These are phyloP conservation scores for Amanita pseudoporphyria DNA, from an alignment of 768 basidiomycete genomes.

Conservation along the genomic window DNA sequence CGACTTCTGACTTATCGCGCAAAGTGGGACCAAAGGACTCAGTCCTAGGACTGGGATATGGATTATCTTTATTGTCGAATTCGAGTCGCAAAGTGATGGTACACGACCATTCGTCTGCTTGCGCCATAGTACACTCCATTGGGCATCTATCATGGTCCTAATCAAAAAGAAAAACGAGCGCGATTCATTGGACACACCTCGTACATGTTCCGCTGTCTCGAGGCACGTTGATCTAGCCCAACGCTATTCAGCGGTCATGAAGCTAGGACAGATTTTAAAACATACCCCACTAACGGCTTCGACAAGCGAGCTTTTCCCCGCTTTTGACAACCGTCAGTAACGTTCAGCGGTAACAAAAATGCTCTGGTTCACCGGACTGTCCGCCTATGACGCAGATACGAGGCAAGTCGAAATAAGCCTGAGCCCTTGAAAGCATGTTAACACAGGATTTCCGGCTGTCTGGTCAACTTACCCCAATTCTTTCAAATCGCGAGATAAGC, in stretches of 20 bases:
- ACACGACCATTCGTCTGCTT: slow-evolving; percentile 32
- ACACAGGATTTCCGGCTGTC: neutral
- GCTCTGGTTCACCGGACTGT: slow-evolving; percentile 35
- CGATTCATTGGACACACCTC: slow-evolving; percentile 22
- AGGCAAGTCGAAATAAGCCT: slow-evolving; percentile 34
- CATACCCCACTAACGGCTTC: slow-evolving; percentile 46
- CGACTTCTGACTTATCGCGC: slow-evolving; percentile 32
- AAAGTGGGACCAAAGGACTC: slow-evolving; percentile 33
- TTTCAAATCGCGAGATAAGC: no score
- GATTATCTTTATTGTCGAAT: slow-evolving; percentile 15
- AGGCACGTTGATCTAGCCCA: slow-evolving; percentile 44
- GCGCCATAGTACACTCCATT: slow-evolving; percentile 42
- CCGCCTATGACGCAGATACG: slow-evolving; percentile 45
- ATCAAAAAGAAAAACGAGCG: neutral
- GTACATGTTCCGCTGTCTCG: slow-evolving; percentile 55
- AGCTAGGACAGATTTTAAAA: neutral
- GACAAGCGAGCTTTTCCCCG: slow-evolving; percentile 51
- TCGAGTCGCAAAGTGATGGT: slow-evolving; percentile 25
- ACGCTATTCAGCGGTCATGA: neutral
- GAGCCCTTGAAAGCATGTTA: slow-evolving; percentile 19
- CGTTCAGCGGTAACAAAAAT: neutral
- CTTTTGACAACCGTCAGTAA: slow-evolving; percentile 18
- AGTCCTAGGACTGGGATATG: slow-evolving; percentile 8
- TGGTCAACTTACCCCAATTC: no score
- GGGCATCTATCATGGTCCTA: slow-evolving; percentile 30